These are phyloP conservation scores for Fusarium hostae DNA, from an alignment of 2,329 filamentous ascomycete genomes.

Conservation along the genomic window DNA sequence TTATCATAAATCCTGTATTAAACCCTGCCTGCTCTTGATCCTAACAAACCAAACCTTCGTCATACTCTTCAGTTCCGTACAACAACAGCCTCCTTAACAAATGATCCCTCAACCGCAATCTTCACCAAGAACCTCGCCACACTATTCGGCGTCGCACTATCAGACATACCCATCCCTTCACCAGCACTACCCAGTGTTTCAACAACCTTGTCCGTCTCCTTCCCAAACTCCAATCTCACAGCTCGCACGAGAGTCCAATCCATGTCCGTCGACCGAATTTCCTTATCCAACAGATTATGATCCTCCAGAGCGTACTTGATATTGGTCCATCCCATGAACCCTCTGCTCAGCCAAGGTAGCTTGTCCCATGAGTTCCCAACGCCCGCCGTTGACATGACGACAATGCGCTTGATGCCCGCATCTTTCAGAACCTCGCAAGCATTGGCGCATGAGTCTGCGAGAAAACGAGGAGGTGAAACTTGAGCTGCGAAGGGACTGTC, in stretches of 20 bases:
- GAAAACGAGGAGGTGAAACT: conserved; percentile 52
- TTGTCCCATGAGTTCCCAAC: conserved; percentile 53
- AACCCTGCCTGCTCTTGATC: rapidly evolving
- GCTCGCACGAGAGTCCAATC: conserved; percentile 53
- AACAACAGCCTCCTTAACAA: conserved; percentile 34
- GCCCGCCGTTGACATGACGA: conserved; percentile 54
- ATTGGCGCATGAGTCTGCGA: conserved; percentile 53
- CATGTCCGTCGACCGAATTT: conserved; percentile 49
- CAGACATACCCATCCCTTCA: conserved; percentile 46
- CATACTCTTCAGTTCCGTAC: conserved; percentile 4
- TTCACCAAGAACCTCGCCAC: conserved; percentile 51
- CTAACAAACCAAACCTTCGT: rapidly evolving
- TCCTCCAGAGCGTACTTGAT: conserved; percentile 54
- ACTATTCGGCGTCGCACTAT: conserved; percentile 44
- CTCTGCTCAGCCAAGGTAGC: conserved; percentile 49
- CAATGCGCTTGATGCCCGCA: conserved; percentile 47
- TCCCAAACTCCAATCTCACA: conserved; percentile 46
- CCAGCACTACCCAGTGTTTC: conserved; percentile 47
- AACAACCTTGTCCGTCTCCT: conserved; percentile 24
- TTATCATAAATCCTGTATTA: rapidly evolving
- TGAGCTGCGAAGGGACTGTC: conserved; percentile 55
- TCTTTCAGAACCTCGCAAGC: conserved; percentile 48
- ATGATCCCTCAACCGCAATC: conserved; percentile 44
- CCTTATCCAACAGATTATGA: conserved; percentile 51
- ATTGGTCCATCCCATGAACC: conserved; percentile 53